Conservation (phyloP, 768 basidiomycete species). For the Tremella yokohamensis region DNA sequence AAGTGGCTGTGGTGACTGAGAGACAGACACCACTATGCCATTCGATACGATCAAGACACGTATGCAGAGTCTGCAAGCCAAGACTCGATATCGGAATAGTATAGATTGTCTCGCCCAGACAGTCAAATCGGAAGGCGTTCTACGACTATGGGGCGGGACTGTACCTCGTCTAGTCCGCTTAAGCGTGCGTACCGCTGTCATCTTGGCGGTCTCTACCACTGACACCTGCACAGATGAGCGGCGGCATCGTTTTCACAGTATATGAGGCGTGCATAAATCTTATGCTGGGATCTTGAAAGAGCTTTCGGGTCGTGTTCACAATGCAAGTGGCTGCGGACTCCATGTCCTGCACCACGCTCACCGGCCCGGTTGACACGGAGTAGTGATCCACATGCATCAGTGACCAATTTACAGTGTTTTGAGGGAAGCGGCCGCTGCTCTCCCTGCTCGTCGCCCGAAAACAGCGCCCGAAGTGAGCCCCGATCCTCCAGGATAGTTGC, state of each 20-base stretch:
- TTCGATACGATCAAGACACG: constrained; percentile 78
- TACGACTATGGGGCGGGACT: constrained; percentile 87
- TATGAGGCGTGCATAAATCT: constrained; percentile 58
- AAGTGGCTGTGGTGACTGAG: not conserved
- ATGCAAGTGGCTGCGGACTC: no score
- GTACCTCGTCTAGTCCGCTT: constrained; percentile 77
- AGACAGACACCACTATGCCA: constrained; percentile 37
- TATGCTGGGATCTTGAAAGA: no score
- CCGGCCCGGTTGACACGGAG: no score
- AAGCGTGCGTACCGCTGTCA: constrained; percentile 59
- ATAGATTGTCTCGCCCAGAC: constrained; percentile 77
- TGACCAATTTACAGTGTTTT: no score
- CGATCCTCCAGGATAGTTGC: constrained; percentile 3
- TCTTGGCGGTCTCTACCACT: not conserved
- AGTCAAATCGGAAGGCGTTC: constrained; percentile 79
- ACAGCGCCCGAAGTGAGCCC: not conserved
- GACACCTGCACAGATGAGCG: constrained; percentile 63
- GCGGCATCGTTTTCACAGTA: constrained; percentile 86
- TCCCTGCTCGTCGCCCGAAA: constrained; percentile 1
- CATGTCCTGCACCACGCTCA: no score
- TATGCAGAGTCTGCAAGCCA: constrained; percentile 87
- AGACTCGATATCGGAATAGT: constrained; percentile 75
- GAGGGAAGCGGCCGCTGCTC: not conserved
- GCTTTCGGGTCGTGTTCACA: no score
- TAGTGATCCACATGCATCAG: no score